Base-by-base conservation (phyloP, 2,329 filamentous ascomycete genomes). In the Myriosclerotinia curreyana region DNA sequence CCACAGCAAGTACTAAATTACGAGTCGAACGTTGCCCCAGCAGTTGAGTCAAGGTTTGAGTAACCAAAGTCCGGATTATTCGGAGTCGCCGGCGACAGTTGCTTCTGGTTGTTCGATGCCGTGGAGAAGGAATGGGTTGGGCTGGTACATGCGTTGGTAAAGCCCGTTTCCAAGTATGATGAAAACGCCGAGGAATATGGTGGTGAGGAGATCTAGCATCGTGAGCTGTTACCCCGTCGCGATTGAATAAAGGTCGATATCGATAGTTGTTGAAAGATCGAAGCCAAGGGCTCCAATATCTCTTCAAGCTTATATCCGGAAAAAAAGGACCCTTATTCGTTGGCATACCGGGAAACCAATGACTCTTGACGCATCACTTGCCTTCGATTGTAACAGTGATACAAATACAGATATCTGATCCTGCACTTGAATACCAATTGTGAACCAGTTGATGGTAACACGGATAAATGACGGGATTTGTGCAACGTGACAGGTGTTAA, bases 161-260 rank as follows among this genome's bases (percentile, higher is more conserved):
- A 59, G n/a, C 3, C 34, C 55, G 38, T 44, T 49, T 46, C 51
- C 51, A 11, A 63, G 52, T 25, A 63, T 59, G 14, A 63, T 44
- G n/a, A 40, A 15, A 15, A 34, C 14, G 8, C 61, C 61, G 22
- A 63, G 52, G 5, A 63, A 34, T 8, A 58, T 14, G n/a, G 61
- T 59, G 6, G 61, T 46, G 38, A 63, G 12, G 14, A 63, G 17
- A 25, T 63, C 52, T 34, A 63, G 53, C 61, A 63, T 63, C 36
- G 34, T 48, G 49, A 42, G 34, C 52, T 56, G 5, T 62, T n/a
- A 14, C 12, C 4, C 20, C 25, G 20, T 5, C 38, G 25, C 20
- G 17, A 25, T 50, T 31, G 36, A 22, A 25, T 4, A 38, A 34
- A 25, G 14, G 22, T 49, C 28, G 6, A n/a, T 58, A 38, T 38